A percentile compares a stretch with the other conserved stretches of the same genome.
Evolutionary conservation across 257 asterid genomes (phyloP).

Genomic region (Solanum chmielewskii): DNA sequence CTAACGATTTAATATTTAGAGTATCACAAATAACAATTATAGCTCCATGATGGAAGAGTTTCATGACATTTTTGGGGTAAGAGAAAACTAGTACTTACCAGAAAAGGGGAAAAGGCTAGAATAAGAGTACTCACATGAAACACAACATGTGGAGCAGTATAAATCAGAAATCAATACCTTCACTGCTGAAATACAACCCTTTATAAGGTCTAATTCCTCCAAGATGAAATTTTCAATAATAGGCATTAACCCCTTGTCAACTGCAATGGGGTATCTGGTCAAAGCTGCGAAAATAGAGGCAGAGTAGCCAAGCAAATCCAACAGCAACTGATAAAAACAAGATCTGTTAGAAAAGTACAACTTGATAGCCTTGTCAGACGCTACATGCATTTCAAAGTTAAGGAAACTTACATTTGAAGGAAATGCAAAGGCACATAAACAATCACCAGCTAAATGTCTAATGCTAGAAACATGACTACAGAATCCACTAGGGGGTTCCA

Average conservation of each 20-base stretch:
- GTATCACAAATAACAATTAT: not conserved
- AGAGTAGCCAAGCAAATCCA: conserved; percentile 72
- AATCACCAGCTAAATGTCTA: not conserved
- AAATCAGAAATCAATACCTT: conserved; percentile 32
- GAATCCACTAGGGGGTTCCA: not conserved
- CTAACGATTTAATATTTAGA: not conserved
- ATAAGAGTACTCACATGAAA: not conserved
- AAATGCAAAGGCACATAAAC: not conserved
- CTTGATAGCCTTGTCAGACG: not conserved
- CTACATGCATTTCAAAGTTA: not conserved
- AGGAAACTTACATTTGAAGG: not conserved
- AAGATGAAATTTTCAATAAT: conserved; percentile 56
- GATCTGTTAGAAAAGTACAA: conserved; percentile 8
- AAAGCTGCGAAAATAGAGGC: conserved; percentile 57
- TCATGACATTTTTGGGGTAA: not conserved
- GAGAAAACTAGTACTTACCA: not conserved
- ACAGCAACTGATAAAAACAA: conserved; percentile 50
- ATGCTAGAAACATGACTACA: not conserved
- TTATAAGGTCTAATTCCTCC: conserved; percentile 57
- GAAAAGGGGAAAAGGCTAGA: not conserved
- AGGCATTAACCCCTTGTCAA: conserved; percentile 36
- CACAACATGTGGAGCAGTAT: not conserved
- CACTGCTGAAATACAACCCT: conserved; percentile 53
- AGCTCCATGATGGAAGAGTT: not conserved
- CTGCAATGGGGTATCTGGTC: conserved; percentile 45